Base-by-base conservation (phyloP, 768 basidiomycete species). In the Rhizopogon vinicolor region DNA sequence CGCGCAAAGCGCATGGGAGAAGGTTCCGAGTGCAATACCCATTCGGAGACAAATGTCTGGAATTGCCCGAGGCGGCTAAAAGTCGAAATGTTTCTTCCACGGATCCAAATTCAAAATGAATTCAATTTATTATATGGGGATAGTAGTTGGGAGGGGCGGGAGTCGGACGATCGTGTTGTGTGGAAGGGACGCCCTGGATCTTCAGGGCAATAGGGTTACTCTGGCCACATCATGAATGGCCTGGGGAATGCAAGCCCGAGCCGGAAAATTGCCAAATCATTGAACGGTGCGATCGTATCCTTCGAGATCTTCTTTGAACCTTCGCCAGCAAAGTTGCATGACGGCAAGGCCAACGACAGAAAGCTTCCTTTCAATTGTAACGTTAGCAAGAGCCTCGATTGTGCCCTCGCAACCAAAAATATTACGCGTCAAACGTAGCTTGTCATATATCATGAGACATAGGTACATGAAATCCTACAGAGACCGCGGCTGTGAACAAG, bases 161-260 rank as follows among this genome's bases (percentile, higher is more conserved):
- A 64, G 62, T 57, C 61, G 58, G 18, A 41, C 53, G 66, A 68
- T 67, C 60, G 57, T 58, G 53, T 56, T 54, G 54, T 37, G 52
- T 35, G 29, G 39, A 55, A 62, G 46, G 54, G 52, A 67, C 63
- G 57, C 57, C 51, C 53, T 46, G 49, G 39, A 58, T 58, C 49
- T 56, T 55, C 49, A 58, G 56, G 50, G 51, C 52, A 41, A 48
- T 52, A 41, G 31, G 48, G 48, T 49, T 35, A 7, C 33, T 25
- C 25, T 49, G 14, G 48, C 14, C 53, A 22, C 45, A 40, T 51
- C 43, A 49, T 33, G 43, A 28, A 35, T 53, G 52, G 8, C 43
- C 28, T 31, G 37, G 45, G 10, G 44, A 37, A 28, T 54, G 46
- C 18, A 19, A 48, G 33, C 31, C 33, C 7, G 31, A 18, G 29